Conservation (phyloP, 306 rosid genomes). For the Ochetophila trinervis region DNA sequence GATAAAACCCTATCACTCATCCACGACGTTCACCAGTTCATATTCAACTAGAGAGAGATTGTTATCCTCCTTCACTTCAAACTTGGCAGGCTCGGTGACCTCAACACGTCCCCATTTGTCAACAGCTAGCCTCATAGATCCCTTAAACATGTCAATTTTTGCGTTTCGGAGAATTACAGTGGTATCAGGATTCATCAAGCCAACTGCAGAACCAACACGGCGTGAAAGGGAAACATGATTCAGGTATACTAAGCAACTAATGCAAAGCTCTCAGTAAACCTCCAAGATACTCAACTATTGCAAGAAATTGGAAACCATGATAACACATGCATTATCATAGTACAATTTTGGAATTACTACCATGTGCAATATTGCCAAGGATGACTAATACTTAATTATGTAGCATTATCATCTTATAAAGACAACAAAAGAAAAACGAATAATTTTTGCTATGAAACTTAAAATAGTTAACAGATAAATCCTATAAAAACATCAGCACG, state of each 20-base stretch:
- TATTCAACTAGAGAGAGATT: slow-evolving; percentile 57
- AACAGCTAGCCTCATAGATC: slow-evolving; percentile 69
- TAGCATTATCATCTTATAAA: background rate
- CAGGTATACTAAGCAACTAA: background rate
- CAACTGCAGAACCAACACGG: slow-evolving; percentile 32
- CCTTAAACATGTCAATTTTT: slow-evolving; percentile 66
- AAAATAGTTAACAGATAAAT: background rate
- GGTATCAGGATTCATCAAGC: slow-evolving; percentile 39
- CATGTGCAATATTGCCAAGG: background rate
- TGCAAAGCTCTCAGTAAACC: too few relatives aligned
- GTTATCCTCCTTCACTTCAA: slow-evolving; percentile 55
- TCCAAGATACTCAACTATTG: background rate
- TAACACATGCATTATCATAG: too few relatives aligned
- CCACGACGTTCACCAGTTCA: slow-evolving; percentile 51
- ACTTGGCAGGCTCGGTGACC: slow-evolving; percentile 49
- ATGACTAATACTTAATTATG: background rate
- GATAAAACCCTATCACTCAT: slow-evolving; percentile 27
- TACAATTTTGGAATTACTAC: too few relatives aligned
- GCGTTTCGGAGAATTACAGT: slow-evolving; percentile 63
- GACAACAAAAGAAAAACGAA: background rate
- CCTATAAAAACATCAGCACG: background rate
- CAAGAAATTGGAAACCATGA: background rate
- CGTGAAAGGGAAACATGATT: background rate
- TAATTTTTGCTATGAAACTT: background rate
- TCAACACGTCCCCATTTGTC: slow-evolving; percentile 72